phyloP scores from a whole-genome alignment of 805 yeast species.

The Yueomyces sp. region DNA sequence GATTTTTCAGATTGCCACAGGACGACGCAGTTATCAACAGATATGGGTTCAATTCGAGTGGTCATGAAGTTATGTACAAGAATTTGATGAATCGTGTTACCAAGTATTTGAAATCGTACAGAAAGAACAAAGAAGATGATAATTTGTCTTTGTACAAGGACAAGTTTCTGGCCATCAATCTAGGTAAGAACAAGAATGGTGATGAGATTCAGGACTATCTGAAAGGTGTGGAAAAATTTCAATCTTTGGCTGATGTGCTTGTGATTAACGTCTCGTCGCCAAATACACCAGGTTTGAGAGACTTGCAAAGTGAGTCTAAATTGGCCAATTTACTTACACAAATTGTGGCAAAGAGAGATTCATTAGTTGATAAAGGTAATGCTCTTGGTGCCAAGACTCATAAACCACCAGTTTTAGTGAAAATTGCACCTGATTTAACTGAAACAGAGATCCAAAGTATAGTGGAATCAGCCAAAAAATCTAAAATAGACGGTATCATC shows the following conservation, averaged over 20 bases:
- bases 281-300: constrained; percentile 89
- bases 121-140: constrained; percentile 10
- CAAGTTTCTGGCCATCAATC: constrained; percentile 64
- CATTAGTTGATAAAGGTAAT: constrained; percentile 27
- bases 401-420: constrained; percentile 74
- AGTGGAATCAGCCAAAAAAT: constrained; percentile 62
- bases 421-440: constrained; percentile 85
- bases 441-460: constrained; percentile 72
- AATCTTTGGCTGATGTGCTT: constrained; percentile 75
- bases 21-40: constrained; percentile 90
- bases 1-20: constrained; percentile 72
- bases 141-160: constrained; percentile 44
- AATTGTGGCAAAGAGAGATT: constrained; percentile 61
- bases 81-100: constrained; percentile 54
- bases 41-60: constrained; percentile 88
- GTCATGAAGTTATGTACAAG: constrained; percentile 63
- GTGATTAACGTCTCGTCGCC: constrained; percentile 91
- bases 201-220: constrained; percentile 83
- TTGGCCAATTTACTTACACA: constrained; percentile 51
- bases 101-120: constrained; percentile 21
- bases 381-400: constrained; percentile 15
- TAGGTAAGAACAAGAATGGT: constrained; percentile 88
- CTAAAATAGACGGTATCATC: constrained; percentile 82
- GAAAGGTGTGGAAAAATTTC: constrained; percentile 70
- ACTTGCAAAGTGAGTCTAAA: constrained; percentile 65